phyloP scores from a whole-genome alignment of 148 eudicot species.

The Hydrangea macrophylla region DNA sequence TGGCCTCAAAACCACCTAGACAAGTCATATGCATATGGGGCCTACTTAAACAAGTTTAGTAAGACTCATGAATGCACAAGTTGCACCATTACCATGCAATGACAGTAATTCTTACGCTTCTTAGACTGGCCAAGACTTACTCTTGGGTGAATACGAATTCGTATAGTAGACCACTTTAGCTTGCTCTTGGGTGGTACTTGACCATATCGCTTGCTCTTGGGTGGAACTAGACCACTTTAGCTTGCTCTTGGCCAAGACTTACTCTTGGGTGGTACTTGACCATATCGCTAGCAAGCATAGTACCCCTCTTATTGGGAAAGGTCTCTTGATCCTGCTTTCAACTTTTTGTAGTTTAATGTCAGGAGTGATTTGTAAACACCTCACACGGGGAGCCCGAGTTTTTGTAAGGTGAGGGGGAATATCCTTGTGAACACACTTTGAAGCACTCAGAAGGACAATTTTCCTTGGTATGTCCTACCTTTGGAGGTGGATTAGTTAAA shows the following conservation, averaged over 20 bases:
- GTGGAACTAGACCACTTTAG: background rate
- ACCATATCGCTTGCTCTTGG: background rate
- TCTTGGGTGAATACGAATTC: no score
- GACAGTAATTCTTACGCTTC: no score
- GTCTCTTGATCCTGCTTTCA: background rate
- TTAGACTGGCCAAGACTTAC: background rate
- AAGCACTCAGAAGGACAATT: background rate
- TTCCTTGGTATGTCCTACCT: no score
- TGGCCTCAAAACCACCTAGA: background rate
- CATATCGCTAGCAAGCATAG: background rate
- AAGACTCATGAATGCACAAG: no score
- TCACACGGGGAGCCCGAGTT: no score
- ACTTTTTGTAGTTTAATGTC: background rate
- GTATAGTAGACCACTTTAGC: background rate
- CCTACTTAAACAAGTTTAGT: background rate
- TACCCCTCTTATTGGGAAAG: background rate
- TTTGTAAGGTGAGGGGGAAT: no score
- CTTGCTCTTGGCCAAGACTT: background rate
- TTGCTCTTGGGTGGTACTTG: background rate
- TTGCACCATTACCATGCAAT: no score
- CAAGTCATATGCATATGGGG: background rate
- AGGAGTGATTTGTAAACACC: background rate
- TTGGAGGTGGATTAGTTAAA: no score
- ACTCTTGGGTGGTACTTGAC: background rate
- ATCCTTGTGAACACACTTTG: no score